Evolutionary conservation across 257 asterid species (phyloP).

Genomic region (Dorcoceras hygrometricum): DNA sequence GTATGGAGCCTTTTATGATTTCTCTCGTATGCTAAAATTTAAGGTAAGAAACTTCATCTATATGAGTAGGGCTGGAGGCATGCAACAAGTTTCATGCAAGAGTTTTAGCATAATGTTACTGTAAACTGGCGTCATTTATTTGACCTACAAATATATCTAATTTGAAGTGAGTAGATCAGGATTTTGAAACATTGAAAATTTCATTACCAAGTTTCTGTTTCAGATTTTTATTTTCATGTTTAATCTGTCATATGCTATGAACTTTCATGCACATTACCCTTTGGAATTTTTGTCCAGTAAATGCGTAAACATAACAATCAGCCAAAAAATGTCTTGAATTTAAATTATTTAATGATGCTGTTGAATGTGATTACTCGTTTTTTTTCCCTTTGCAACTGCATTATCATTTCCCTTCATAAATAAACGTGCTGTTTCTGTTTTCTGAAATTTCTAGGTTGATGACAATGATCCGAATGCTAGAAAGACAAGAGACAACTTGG

Average conservation of each 20-base stretch:
- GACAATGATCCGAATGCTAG: slow-evolving; percentile 79
- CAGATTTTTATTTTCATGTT: not conserved
- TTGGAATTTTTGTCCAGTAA: not conserved
- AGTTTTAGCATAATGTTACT: not conserved
- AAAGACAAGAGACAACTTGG: slow-evolving; percentile 61
- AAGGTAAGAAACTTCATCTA: slow-evolving; percentile 56
- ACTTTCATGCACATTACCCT: not conserved
- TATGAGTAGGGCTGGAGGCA: not conserved
- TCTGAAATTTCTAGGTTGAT: slow-evolving; percentile 47
- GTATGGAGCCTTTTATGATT: slow-evolving; percentile 89
- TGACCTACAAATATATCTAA: not conserved
- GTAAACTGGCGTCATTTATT: not conserved
- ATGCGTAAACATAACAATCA: not conserved
- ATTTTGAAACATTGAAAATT: not conserved
- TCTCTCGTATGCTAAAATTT: slow-evolving; percentile 73
- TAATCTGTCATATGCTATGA: not conserved
- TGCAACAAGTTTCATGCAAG: not conserved
- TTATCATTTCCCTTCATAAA: not conserved
- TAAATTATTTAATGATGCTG: not conserved
- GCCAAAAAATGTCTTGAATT: not conserved
- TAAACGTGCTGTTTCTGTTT: not conserved
- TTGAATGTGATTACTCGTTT: slow-evolving; percentile 2
- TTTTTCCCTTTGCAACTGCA: not conserved
- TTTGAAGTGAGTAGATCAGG: not conserved
- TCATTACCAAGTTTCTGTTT: not conserved